Base-by-base conservation (phyloP, 306 rosid species). In the Comarum palustre region DNA sequence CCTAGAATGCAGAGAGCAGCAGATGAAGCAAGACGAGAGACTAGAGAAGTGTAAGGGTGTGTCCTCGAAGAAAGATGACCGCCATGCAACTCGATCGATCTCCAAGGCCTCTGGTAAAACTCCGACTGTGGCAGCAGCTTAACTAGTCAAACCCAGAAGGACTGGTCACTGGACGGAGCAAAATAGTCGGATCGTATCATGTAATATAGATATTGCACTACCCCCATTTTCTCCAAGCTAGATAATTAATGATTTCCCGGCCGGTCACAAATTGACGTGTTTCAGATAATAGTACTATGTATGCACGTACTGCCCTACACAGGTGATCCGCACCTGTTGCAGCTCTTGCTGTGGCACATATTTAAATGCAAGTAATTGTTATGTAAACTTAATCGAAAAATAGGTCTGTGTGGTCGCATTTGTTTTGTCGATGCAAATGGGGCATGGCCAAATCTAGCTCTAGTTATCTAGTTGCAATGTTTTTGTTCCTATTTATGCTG, bases 1-100 rank as follows among this genome's bases (percentile, higher is more conserved):
- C 77, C 79, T 75, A 52, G 98, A 93, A 81, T 93, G 98, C 68
- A 87, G 98, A 75, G 94, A 89, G 87, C 42, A 81, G 73, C 92
- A 85, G 78, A 93, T 93, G 75, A 85, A 84, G 74, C 80, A 84
- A 61, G 98, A 91, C 20, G 82, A 80, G 80, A 81, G 82, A 62
- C 78, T 71, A 68, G 91, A 88, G 24, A 84, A 87, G 82, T 72
- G 71, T 68, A 82, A 60, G 52, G 63, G 32, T 20, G 54, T 24
- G 16, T n/a, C 66, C 3, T 59, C 90, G 16, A 78, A 68, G 41
- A 82, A 72, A 43, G 80, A 54, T 4, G 73, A 66, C 51, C 81
- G 59, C 79, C 84, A 76, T 50, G 73, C 81, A 54, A 5, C 85
- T 0, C 62, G 80, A 12, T 31, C 88, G 36, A 61, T 69, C 43